A percentile compares a stretch with the other conserved stretches of the same genome.
Evolutionary conservation across 106 monocot genomes (phyloP).

Genomic region (Amphibolis antarctica): DNA sequence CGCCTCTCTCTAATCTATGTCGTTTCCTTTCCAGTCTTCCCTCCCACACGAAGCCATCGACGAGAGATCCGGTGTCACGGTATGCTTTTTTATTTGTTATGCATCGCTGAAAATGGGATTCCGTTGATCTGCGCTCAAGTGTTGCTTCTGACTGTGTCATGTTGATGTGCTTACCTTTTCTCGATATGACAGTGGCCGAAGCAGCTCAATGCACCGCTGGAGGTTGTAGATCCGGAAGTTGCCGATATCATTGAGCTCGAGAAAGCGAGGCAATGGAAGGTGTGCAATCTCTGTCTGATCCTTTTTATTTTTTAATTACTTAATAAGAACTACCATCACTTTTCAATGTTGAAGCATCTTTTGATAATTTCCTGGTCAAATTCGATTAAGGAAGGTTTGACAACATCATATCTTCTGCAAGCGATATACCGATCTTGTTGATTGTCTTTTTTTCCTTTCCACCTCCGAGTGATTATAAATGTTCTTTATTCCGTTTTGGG

Average conservation of each 20-base stretch:
- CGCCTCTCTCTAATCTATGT: neutral
- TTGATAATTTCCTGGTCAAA: too few relatives aligned
- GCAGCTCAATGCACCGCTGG: constrained; percentile 72
- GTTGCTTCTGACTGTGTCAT: too few relatives aligned
- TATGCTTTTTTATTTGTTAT: constrained; percentile 11
- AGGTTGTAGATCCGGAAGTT: constrained; percentile 81
- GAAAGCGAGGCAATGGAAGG: constrained; percentile 97
- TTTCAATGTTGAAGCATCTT: too few relatives aligned
- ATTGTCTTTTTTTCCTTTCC: neutral
- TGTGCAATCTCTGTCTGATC: constrained; percentile 3
- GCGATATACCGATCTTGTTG: neutral
- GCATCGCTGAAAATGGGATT: too few relatives aligned
- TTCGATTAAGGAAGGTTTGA: too few relatives aligned
- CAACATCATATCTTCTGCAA: too few relatives aligned
- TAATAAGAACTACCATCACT: too few relatives aligned
- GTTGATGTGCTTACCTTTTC: neutral
- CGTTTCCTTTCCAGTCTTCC: constrained; percentile 41
- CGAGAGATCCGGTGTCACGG: constrained; percentile 40
- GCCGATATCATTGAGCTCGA: constrained; percentile 90
- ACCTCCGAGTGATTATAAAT: neutral
- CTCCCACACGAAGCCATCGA: constrained; percentile 42
- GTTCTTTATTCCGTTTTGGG: neutral
- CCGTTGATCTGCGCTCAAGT: too few relatives aligned
- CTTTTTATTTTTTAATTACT: too few relatives aligned
- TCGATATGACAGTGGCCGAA: constrained; percentile 61